phyloP scores from a whole-genome alignment of 331 rosid genomes.

The Acacia concinna region DNA sequence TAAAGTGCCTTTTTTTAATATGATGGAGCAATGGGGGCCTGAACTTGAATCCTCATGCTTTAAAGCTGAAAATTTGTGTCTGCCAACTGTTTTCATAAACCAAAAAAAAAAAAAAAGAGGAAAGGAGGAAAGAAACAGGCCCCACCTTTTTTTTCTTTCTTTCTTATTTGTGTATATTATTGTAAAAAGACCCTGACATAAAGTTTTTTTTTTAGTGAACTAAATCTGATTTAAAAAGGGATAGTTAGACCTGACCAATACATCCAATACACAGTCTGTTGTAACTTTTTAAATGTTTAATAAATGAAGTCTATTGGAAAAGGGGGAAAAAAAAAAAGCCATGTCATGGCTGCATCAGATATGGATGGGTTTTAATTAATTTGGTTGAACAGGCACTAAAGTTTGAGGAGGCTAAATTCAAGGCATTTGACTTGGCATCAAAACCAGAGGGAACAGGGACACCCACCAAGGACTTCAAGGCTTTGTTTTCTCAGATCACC shows the following conservation, averaged over 20 bases:
- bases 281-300: background rate
- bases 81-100: background rate
- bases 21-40: background rate
- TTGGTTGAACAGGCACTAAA: constrained; percentile 60
- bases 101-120: background rate
- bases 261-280: background rate
- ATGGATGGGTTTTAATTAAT: background rate
- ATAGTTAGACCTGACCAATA: background rate
- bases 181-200: background rate
- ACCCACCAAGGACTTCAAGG: constrained; percentile 78
- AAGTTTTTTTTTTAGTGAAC: too few relatives aligned
- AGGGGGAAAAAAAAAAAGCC: too few relatives aligned
- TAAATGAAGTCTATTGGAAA: background rate
- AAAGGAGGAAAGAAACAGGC: background rate
- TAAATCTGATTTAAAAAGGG: too few relatives aligned
- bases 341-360: background rate
- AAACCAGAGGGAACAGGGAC: constrained; percentile 79
- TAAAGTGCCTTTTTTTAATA: background rate
- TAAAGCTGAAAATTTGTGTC: background rate
- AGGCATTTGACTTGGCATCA: constrained; percentile 80
- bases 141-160: background rate
- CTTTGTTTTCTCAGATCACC: constrained; percentile 70
- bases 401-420: constrained; percentile 72
- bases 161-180: background rate
- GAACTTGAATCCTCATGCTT: background rate